These are phyloP conservation scores for Dissophora ornata DNA, from an alignment of 192 early-diverging fungal genomes.

Conservation along the genomic window DNA sequence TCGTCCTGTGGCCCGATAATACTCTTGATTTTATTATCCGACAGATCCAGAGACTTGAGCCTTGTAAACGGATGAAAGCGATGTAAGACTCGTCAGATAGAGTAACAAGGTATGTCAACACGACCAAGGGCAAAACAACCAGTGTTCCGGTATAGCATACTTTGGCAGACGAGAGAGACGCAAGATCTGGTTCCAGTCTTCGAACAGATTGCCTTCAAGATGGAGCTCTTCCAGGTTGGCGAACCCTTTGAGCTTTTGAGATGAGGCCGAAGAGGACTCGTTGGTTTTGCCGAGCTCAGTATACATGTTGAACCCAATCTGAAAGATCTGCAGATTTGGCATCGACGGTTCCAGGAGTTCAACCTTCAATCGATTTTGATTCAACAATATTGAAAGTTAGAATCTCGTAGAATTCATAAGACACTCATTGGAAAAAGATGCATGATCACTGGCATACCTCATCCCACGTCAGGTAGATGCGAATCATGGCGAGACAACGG, in stretches of 20 bases:
- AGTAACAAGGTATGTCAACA: too few species aligned
- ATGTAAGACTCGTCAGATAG: constrained; percentile 19
- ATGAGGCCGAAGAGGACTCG: background rate
- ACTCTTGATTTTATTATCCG: constrained; percentile 53
- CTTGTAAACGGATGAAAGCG: too few species aligned
- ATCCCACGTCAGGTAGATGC: constrained; percentile 34
- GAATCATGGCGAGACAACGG: constrained; percentile 38
- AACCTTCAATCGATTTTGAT: too few species aligned
- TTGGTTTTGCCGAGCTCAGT: constrained; percentile 23
- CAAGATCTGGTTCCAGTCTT: constrained; percentile 57
- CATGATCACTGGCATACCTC: too few species aligned
- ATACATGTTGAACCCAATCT: constrained; percentile 62
- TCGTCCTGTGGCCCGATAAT: constrained; percentile 27
- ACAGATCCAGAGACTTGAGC: constrained; percentile 57
- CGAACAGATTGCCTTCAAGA: constrained; percentile 60
- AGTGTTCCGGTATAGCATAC: constrained; percentile 29
- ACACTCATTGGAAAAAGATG: too few species aligned
- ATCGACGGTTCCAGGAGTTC: constrained; percentile 56
- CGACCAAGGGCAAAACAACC: background rate
- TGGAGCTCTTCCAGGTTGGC: constrained; percentile 60
- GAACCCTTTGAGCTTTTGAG: constrained; percentile 47
- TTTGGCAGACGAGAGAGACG: constrained; percentile 54
- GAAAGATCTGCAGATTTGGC: constrained; percentile 59
- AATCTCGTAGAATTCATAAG: too few species aligned
- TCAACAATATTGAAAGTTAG: too few species aligned